Conservation (phyloP, 176 grass and related monocot species). For the Melocanna baccifera region DNA sequence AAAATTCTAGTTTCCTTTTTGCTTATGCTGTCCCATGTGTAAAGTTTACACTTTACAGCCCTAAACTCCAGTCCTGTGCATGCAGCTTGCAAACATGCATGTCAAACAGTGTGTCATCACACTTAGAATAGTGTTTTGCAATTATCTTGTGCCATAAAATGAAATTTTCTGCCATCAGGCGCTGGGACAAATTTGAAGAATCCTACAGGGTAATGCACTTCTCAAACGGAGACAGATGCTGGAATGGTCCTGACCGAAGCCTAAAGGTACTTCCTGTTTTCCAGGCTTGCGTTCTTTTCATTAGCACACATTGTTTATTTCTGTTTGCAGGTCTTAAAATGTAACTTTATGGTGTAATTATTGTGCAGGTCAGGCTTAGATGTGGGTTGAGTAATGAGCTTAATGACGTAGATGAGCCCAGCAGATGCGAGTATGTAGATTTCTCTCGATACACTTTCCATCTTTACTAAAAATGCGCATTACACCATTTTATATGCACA, state of each 20-base stretch:
- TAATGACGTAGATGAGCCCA: slow-evolving; percentile 80
- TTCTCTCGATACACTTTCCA: not conserved
- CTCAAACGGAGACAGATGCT: slow-evolving; percentile 82
- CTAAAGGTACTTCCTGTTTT: slow-evolving; percentile 55
- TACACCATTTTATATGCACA: not conserved
- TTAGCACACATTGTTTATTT: not conserved
- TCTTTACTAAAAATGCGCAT: not conserved
- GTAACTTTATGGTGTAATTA: slow-evolving; percentile 2
- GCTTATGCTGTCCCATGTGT: not conserved
- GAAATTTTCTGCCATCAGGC: slow-evolving; percentile 47
- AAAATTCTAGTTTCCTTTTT: not conserved
- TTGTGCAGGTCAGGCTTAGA: slow-evolving; percentile 73
- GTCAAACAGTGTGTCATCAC: not conserved
- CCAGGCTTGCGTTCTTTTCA: not conserved
- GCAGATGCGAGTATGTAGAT: slow-evolving; percentile 93
- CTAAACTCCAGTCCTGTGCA: not conserved
- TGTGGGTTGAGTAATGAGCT: slow-evolving; percentile 89
- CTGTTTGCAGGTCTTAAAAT: not conserved
- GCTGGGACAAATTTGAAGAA: slow-evolving; percentile 96
- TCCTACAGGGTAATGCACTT: slow-evolving; percentile 82
- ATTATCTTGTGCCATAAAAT: not conserved
- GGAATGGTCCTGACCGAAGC: slow-evolving; percentile 96
- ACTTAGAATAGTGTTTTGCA: not conserved
- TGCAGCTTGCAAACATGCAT: not conserved
- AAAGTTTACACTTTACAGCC: not conserved